phyloP scores from a whole-genome alignment of 2,329 filamentous ascomycete species.

The Cytospora schulzeri region DNA sequence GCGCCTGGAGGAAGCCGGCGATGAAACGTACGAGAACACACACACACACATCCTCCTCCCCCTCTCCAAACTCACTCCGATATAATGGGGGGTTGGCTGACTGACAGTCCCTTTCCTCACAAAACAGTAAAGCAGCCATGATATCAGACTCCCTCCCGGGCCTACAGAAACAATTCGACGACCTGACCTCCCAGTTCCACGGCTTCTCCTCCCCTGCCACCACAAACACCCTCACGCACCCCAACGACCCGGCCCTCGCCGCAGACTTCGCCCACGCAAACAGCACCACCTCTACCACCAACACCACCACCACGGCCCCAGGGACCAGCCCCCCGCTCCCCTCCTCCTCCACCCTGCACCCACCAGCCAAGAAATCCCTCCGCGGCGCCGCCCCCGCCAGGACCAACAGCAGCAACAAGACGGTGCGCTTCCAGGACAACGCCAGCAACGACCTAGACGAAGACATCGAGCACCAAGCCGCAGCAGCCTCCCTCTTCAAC shows the following conservation, averaged over 20 bases:
- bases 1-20: slow-evolving; percentile 64
- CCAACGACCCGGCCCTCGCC: slow-evolving; percentile 65
- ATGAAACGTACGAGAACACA: slow-evolving; percentile 56
- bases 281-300: slow-evolving; percentile 39
- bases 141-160: slow-evolving; percentile 67
- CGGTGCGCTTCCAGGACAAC: slow-evolving; percentile 83
- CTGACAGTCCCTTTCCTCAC: slow-evolving; percentile 34
- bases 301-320: no score
- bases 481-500: slow-evolving; percentile 57
- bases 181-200: slow-evolving; percentile 80
- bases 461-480: slow-evolving; percentile 54
- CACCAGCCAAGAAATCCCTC: slow-evolving; percentile 30
- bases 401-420: slow-evolving; percentile 53
- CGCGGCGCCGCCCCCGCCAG: slow-evolving; percentile 36
- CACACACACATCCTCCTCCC: slow-evolving; percentile 15
- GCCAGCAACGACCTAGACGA: slow-evolving; percentile 42
- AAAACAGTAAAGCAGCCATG: slow-evolving; percentile 47
- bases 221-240: slow-evolving; percentile 55
- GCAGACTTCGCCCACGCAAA: slow-evolving; percentile 65
- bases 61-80: neutral
- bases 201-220: slow-evolving; percentile 59
- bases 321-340: slow-evolving; percentile 43
- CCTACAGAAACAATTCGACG: slow-evolving; percentile 73
- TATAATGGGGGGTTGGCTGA: slow-evolving; percentile 51
- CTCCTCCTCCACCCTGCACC: slow-evolving; percentile 37